Base-by-base conservation (phyloP, 1,139 yeast genomes). In the Debaryomyces sp. region DNA sequence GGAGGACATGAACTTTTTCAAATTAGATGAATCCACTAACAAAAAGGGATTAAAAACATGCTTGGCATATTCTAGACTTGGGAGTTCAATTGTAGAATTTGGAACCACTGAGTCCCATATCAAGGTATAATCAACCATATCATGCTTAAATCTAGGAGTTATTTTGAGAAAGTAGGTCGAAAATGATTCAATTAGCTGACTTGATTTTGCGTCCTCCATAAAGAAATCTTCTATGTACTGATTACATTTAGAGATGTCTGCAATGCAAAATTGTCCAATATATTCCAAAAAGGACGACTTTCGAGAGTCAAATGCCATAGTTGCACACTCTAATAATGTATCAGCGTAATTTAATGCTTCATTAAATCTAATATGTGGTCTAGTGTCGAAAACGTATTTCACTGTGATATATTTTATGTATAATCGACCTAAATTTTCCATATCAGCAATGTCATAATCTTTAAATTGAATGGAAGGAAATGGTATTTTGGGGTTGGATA, bases 291-390 rank as follows among this genome's bases (percentile, higher is more conserved):
- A 33, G n/a, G 43, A 24, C 21, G 22, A 3, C 15, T 24, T 26
- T 7, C 10, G 30, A 18, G 32, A n/a, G n/a, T 34, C 23, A 17
- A 71, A 76, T 55, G 70, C 76, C 13, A 58, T 59, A 3, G 81
- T 82, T 3, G 30, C 18, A n/a, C 84, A 89, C 67, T 54, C 81
- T 6, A 53, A 51, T 2, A 64, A 65, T 43, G 90, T 85, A 63
- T 69, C 68, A 36, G 66, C 77, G 41, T 45, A 48, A 1, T 70
- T 84, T 57, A 54, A 62, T 17, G 84, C 90, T n/a, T 40, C 42
- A 9, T 22, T 13, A 32, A 44, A 47, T 4, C 26, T 37, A 8
- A 32, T 30, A n/a, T 39, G 29, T 12, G 48, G 44, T 24, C 48
- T 21, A 1, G 45, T 34, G 13, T 36, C 42, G 23, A 30, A 24